A percentile compares a stretch with the other conserved stretches of the same genome.
Conservation (phyloP, 495 filamentous ascomycete species). For the Penicillium daleae region DNA sequence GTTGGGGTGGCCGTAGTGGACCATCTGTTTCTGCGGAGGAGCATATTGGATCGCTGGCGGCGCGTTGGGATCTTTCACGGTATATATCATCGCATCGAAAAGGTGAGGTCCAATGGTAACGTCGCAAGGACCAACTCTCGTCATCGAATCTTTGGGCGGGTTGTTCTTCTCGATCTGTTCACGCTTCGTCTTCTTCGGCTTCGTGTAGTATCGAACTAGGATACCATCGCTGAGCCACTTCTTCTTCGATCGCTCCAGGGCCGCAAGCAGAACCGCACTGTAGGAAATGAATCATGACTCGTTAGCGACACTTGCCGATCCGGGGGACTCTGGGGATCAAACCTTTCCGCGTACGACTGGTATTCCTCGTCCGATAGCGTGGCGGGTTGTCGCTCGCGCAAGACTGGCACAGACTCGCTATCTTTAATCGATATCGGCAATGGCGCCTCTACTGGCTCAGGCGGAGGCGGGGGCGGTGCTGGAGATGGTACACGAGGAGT, state of each 20-base stretch:
- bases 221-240: constrained; percentile 89
- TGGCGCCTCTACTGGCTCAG: constrained; percentile 53
- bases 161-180: constrained; percentile 72
- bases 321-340: constrained; percentile 9
- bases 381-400: constrained; percentile 67
- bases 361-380: constrained; percentile 70
- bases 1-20: constrained; percentile 72
- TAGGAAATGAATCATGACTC: not conserved
- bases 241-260: constrained; percentile 80
- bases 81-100: constrained; percentile 85
- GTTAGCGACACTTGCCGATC: not conserved
- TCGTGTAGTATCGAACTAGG: constrained; percentile 92
- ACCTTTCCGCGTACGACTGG: constrained; percentile 87
- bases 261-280: constrained; percentile 83
- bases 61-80: constrained; percentile 71
- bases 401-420: constrained; percentile 73
- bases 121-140: constrained; percentile 75
- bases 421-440: constrained; percentile 67
- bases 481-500: constrained; percentile 41
- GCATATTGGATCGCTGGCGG: constrained; percentile 52
- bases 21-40: constrained; percentile 59
- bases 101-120: constrained; percentile 89
- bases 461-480: constrained; percentile 20
- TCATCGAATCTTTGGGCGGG: constrained; percentile 85
- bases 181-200: constrained; percentile 81